Percentiles rank a stretch among this genome's conserved stretches.
Evolutionary conservation across 768 basidiomycete genomes (phyloP).

Genomic region (Phaeotremella skinneri): DNA sequence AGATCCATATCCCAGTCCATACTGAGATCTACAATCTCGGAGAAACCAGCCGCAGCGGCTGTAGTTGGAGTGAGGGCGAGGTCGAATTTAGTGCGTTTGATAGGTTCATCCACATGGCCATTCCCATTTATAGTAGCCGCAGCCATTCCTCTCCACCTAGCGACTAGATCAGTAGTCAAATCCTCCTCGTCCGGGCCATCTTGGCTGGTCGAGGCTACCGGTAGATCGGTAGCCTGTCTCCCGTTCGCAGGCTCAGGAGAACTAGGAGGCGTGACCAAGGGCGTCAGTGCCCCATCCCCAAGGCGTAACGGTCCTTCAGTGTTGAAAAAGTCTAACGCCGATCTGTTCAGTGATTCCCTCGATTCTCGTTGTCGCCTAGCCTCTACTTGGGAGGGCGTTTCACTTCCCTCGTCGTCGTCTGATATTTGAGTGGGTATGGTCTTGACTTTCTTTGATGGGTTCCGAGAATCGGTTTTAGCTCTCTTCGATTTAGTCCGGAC

Average conservation of each 20-base stretch:
- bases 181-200: background rate
- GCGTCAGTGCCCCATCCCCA: conserved; percentile 8
- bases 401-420: background rate
- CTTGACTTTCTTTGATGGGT: background rate
- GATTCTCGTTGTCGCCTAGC: background rate
- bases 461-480: background rate
- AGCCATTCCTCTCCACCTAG: background rate
- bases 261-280: conserved; percentile 25
- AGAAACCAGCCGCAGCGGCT: conserved; percentile 41
- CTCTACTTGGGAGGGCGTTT: background rate
- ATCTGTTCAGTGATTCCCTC: conserved; percentile 1
- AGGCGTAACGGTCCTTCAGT: conserved; percentile 20
- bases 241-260: conserved; percentile 6
- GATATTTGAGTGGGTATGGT: background rate
- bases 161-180: background rate
- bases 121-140: background rate
- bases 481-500: background rate
- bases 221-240: background rate
- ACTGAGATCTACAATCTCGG: conserved; percentile 39
- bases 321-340: conserved; percentile 39
- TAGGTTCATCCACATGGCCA: too few species aligned
- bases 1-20: conserved; percentile 22
- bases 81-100: background rate
- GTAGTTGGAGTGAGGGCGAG: conserved; percentile 14
- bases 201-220: conserved; percentile 12